These are phyloP conservation scores for Apophysomyces trapeziformis DNA, from an alignment of 371 early-diverging fungal genomes.

Conservation along the genomic window DNA sequence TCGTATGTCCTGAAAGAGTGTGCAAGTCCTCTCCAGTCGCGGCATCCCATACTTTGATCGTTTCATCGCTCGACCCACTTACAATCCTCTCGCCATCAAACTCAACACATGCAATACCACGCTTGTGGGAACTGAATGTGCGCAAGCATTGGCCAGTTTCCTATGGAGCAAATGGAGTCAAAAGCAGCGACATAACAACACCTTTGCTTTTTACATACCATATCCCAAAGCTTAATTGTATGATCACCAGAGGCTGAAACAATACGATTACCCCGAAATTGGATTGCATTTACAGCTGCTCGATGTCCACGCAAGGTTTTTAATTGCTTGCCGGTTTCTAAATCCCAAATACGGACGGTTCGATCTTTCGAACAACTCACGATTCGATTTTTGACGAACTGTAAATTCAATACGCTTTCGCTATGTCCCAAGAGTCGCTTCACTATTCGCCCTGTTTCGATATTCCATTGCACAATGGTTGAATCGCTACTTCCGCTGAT, in stretches of 20 bases:
- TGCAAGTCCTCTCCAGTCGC: slow-evolving; percentile 66
- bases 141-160: slow-evolving; percentile 60
- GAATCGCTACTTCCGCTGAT: slow-evolving; percentile 87
- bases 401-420: slow-evolving; percentile 72
- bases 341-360: slow-evolving; percentile 82
- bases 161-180: slow-evolving; percentile 43
- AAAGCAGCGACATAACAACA: slow-evolving; percentile 52
- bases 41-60: slow-evolving; percentile 86
- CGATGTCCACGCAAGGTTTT: slow-evolving; percentile 57
- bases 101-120: slow-evolving; percentile 87
- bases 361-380: slow-evolving; percentile 90
- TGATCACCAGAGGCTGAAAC: slow-evolving; percentile 86
- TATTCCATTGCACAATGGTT: slow-evolving; percentile 79
- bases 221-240: slow-evolving; percentile 70
- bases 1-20: slow-evolving; percentile 76
- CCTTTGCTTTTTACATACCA: slow-evolving; percentile 21
- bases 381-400: slow-evolving; percentile 64
- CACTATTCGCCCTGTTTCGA: slow-evolving; percentile 67
- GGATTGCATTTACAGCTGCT: slow-evolving; percentile 82
- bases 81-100: slow-evolving; percentile 75
- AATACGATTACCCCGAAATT: slow-evolving; percentile 58
- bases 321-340: slow-evolving; percentile 52
- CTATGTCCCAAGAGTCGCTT: slow-evolving; percentile 66
- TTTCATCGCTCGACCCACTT: slow-evolving; percentile 83
- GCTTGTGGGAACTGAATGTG: slow-evolving; percentile 57